Conservation (phyloP, 441 rosid genomes). For the Adansonia madagascariensis region DNA sequence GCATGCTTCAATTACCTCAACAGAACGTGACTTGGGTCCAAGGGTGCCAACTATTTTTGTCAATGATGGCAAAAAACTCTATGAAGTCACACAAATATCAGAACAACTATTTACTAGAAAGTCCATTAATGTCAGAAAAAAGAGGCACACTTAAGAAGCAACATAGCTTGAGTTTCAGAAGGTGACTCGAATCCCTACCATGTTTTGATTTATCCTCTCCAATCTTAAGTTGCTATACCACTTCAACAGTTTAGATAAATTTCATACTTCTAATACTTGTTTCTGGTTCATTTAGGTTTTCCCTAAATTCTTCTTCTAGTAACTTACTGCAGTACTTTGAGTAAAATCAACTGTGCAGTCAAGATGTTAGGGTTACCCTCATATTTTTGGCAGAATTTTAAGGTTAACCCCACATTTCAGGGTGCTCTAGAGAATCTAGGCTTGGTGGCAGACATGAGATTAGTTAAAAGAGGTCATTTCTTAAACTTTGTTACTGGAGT, state of each 20-base stretch:
- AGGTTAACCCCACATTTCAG: neutral
- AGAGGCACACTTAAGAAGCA: neutral
- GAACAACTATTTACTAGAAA: neutral
- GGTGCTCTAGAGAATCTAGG: neutral
- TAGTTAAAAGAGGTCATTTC: neutral
- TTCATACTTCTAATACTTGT: neutral
- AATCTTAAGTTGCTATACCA: neutral
- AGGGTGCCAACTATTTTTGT: slow-evolving; percentile 15
- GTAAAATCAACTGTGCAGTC: neutral
- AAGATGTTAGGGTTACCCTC: neutral
- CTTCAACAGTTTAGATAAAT: neutral
- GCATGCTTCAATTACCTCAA: slow-evolving; percentile 11
- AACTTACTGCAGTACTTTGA: neutral
- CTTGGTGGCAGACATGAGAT: neutral
- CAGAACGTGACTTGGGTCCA: slow-evolving; percentile 3
- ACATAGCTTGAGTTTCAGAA: neutral
- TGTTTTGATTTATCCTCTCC: neutral
- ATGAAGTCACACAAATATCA: neutral
- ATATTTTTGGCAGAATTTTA: neutral
- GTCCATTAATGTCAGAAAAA: neutral
- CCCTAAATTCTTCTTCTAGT: neutral
- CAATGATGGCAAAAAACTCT: slow-evolving; percentile 5
- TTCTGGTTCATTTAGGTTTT: neutral
- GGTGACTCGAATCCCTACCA: neutral
- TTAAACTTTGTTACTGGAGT: neutral